Evolutionary conservation across 495 filamentous ascomycete genomes (phyloP).

Genomic region (Lepraria neglecta): DNA sequence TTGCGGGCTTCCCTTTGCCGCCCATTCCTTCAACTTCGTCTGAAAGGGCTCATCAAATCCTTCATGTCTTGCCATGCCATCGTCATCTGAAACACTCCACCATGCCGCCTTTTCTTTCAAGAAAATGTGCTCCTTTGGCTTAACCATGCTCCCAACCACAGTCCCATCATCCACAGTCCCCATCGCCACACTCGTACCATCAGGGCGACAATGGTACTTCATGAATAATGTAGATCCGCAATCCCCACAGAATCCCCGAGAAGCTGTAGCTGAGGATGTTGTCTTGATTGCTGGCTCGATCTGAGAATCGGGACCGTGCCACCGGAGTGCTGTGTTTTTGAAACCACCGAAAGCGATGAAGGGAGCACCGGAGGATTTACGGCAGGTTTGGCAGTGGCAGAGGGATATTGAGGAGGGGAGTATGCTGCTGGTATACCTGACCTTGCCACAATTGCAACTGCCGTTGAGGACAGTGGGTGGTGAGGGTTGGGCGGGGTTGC

Average conservation of each 20-base stretch:
- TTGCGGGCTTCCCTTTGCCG: neutral
- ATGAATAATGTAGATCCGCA: constrained; percentile 34
- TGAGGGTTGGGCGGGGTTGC: too few species aligned
- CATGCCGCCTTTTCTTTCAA: constrained; percentile 31
- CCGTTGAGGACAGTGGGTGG: too few species aligned
- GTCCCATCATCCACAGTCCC: constrained; percentile 30
- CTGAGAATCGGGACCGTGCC: too few species aligned
- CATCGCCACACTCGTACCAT: constrained; percentile 26
- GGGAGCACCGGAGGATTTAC: too few species aligned
- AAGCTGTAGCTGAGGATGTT: constrained; percentile 17
- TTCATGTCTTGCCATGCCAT: constrained; percentile 9
- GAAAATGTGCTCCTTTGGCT: constrained; percentile 30
- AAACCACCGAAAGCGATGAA: too few species aligned
- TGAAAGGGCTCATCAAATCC: constrained; percentile 1
- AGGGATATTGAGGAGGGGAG: too few species aligned
- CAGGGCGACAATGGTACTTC: constrained; percentile 22
- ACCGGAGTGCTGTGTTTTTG: too few species aligned
- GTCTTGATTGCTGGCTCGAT: neutral
- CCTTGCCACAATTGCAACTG: too few species aligned
- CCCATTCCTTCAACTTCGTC: constrained; percentile 4
- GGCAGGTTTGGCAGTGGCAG: too few species aligned
- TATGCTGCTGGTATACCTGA: too few species aligned
- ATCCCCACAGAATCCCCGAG: constrained; percentile 30
- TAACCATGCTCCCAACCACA: constrained; percentile 10
- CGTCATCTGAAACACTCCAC: constrained; percentile 32